These are phyloP conservation scores for Solanum boliviense DNA, from an alignment of 257 asterid species.

Conservation along the genomic window DNA sequence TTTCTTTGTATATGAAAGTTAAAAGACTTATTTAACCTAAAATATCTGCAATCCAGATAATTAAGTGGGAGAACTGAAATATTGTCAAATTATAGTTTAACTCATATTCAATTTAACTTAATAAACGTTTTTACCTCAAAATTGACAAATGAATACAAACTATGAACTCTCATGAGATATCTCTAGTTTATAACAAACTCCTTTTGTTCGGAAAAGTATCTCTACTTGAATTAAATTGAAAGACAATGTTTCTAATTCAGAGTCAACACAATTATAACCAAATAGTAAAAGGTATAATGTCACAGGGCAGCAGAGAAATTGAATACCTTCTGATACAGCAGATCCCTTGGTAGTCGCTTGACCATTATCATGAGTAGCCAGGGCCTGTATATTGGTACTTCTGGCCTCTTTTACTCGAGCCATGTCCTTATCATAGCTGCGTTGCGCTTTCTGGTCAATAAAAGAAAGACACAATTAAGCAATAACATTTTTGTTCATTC, in stretches of 20 bases:
- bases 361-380: conserved; percentile 26
- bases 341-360: conserved; percentile 35
- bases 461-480: background rate
- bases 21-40: background rate
- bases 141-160: background rate
- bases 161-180: background rate
- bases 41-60: background rate
- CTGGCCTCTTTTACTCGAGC: conserved; percentile 63
- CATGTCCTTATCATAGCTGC: conserved; percentile 86
- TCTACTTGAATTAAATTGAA: background rate
- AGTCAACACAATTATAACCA: background rate
- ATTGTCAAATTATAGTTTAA: background rate
- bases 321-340: conserved; percentile 57
- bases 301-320: background rate
- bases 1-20: background rate
- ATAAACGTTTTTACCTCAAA: background rate
- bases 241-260: background rate
- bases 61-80: background rate
- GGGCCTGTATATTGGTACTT: conserved; percentile 50
- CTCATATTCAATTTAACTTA: background rate
- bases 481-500: background rate
- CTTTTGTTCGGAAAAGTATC: background rate
- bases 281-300: background rate
- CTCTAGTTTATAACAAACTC: background rate
- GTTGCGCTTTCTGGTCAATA: conserved; percentile 70